Percentiles rank a stretch among this genome's conserved stretches.
These are phyloP conservation scores for Crithidia thermophila DNA, from an alignment of 208 protist genomes.

Conservation along the genomic window DNA sequence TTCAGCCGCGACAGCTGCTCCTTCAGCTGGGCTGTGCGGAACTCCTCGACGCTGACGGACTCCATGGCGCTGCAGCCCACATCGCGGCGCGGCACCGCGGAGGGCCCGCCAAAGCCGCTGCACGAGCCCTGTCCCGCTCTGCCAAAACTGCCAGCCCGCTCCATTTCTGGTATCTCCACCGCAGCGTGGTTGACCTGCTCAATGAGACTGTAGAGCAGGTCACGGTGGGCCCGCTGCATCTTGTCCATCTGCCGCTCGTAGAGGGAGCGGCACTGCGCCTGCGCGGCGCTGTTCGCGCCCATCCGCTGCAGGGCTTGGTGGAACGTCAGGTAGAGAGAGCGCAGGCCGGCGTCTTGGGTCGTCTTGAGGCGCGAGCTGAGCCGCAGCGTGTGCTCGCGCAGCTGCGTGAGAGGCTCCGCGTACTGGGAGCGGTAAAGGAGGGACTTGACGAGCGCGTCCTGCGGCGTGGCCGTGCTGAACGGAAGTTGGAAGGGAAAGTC, in stretches of 20 bases:
- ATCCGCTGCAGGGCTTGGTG: conserved; percentile 21
- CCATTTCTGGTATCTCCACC: conserved; percentile 26
- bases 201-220: conserved; percentile 52
- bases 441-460: conserved; percentile 47
- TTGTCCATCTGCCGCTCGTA: conserved; percentile 59
- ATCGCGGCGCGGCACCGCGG: conserved; percentile 21
- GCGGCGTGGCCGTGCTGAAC: conserved; percentile 47
- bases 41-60: conserved; percentile 43
- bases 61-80: conserved; percentile 38
- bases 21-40: conserved; percentile 59
- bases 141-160: conserved; percentile 11
- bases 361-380: conserved; percentile 58
- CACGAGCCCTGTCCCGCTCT: neutral
- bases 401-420: conserved; percentile 40
- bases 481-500: conserved; percentile 44
- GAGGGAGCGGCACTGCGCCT: conserved; percentile 24
- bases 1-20: conserved; percentile 40
- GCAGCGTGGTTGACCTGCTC: conserved; percentile 40
- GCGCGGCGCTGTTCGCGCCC: neutral
- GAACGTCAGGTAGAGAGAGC: conserved; percentile 41
- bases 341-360: conserved; percentile 40
- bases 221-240: conserved; percentile 55
- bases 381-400: conserved; percentile 46
- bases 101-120: conserved; percentile 15
- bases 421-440: conserved; percentile 48